Conservation (phyloP, 2,329 filamentous ascomycete genomes). For the Fusarium ramigenum region DNA sequence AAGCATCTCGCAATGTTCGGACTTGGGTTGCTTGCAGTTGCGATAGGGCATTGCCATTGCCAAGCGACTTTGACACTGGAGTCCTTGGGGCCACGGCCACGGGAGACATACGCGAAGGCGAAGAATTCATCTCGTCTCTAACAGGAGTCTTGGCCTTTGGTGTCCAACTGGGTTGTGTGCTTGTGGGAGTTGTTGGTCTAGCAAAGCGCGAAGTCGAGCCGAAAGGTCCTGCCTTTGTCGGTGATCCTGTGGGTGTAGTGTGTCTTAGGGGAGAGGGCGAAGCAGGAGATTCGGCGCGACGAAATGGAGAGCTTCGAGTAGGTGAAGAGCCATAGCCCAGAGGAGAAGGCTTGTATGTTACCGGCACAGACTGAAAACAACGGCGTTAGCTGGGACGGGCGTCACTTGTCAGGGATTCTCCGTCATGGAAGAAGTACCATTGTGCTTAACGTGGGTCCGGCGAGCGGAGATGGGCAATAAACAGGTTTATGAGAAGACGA, state of each 20-base stretch:
- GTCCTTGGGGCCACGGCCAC: conserved; percentile 42
- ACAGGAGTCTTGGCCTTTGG: conserved; percentile 46
- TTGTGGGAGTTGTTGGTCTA: conserved; percentile 54
- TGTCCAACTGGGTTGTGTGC: conserved; percentile 48
- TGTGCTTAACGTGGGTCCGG: conserved; percentile 44
- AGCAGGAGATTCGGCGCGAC: conserved; percentile 68
- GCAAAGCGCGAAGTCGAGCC: conserved; percentile 47
- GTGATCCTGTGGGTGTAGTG: conserved; percentile 71
- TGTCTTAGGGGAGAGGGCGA: conserved; percentile 73
- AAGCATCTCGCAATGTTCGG: conserved; percentile 88
- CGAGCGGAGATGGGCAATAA: conserved; percentile 35
- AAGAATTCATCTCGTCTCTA: conserved; percentile 33
- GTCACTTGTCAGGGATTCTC: conserved; percentile 37
- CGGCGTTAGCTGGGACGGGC: conserved; percentile 42
- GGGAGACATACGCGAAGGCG: conserved; percentile 47
- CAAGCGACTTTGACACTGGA: conserved; percentile 49
- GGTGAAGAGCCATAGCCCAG: conserved; percentile 74
- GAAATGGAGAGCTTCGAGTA: conserved; percentile 70
- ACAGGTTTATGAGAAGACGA: conserved; percentile 22
- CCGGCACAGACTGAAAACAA: conserved; percentile 59
- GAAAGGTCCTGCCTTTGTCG: conserved; percentile 56
- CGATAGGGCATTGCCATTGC: conserved; percentile 66
- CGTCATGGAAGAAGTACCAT: conserved; percentile 46
- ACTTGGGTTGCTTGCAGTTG: conserved; percentile 85
- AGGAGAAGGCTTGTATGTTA: conserved; percentile 75